Evolutionary conservation across 164 flowering plant genomes (phyloP).

Genomic region (Litsea cubeba): DNA sequence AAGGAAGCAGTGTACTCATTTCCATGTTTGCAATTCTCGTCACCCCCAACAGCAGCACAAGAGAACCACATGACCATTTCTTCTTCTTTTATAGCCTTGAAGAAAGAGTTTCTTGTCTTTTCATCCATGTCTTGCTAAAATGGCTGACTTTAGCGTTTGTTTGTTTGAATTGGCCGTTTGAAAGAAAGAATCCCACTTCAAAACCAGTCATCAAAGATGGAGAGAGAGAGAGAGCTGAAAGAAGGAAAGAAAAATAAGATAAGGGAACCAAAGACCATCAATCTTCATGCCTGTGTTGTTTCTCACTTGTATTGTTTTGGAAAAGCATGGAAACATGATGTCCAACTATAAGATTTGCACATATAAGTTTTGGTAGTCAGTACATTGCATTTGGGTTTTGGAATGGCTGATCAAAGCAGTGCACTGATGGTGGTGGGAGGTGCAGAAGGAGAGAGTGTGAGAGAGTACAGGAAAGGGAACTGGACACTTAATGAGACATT

Average conservation of each 20-base stretch:
- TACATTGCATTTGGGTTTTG: background rate
- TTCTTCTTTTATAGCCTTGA: no score
- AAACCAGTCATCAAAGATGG: background rate
- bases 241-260: background rate
- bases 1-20: no score
- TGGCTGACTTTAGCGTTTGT: background rate
- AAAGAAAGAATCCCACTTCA: background rate
- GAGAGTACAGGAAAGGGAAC: constrained; percentile 30
- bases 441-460: background rate
- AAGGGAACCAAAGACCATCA: background rate
- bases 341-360: no score
- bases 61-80: no score
- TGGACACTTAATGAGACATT: constrained; percentile 73
- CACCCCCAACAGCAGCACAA: no score
- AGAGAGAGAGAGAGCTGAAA: background rate
- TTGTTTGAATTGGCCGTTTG: background rate
- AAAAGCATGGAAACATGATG: background rate
- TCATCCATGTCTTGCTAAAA: no score
- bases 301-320: background rate
- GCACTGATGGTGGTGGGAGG: constrained; percentile 7
- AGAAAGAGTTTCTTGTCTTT: no score
- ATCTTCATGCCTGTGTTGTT: background rate
- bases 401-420: constrained; percentile 36
- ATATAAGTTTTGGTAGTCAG: background rate
- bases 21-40: no score